Base-by-base conservation (phyloP, 495 filamentous ascomycete species). In the Alectoria sarmentosa region DNA sequence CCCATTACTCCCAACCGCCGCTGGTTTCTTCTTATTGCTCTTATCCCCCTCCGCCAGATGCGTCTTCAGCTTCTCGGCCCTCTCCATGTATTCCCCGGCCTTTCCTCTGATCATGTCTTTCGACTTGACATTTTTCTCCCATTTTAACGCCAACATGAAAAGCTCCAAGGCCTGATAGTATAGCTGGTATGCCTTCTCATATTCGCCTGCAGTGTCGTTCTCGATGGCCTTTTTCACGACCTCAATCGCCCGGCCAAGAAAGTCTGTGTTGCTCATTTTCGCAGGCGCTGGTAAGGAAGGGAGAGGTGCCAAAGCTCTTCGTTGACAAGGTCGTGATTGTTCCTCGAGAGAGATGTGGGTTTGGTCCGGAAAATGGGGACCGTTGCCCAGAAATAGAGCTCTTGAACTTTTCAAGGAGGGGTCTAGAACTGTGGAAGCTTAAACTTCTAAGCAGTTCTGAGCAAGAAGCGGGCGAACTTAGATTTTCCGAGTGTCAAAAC, bases 31-130 rank as follows among this genome's bases (percentile, higher is more conserved):
- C 69, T 88, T 90, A 69, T 83, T 83, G 71, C 82, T 83, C 54
- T 81, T 79, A 63, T 96, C 91, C 30, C 79, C 79, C 28, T 91
- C 86, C 46, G 86, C 81, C 49, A 98, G 79, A 73, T 97, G 92
- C 17, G 86, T 84, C 77, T 98, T 98, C 57, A 99, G 83, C 79
- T 97, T 96, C 80, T 98, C 94, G 42, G 94, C 93, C 44, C 94
- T 89, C 74, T 96, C 92, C 90, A 99, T 96, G 81, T 99, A 99
- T 73, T 97, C 92, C 69, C 80, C 88, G 2, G 90, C 87, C 78
- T 98, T 98, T 52, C 86, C 84, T 61, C 92, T 87, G 67, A 99
- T 96, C 85, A 96, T 96, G 74, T 96, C 90, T 79, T 98, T 98
- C 52, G 89, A 91, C 65, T 90, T 91, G 44, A 85, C 84, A 77